Conservation (phyloP, 352 stramenopile species). For the Ophiocytium majus region DNA sequence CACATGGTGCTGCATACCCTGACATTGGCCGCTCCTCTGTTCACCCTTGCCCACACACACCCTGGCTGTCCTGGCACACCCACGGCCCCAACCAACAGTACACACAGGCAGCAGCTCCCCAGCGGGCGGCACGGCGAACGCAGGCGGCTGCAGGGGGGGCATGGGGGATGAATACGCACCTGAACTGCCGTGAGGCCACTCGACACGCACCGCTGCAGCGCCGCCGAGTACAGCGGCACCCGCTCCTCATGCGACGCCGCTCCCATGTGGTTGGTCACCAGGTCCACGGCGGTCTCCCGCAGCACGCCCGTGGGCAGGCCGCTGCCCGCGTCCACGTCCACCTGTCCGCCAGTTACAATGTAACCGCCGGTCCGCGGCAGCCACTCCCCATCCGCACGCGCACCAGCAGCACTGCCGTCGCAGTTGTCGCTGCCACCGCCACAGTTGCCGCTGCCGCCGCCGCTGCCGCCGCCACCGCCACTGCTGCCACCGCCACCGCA, state of each 20-base stretch:
- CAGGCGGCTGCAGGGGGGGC: too few species aligned
- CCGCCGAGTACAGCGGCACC: constrained; percentile 28
- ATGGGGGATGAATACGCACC: too few species aligned
- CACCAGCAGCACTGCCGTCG: not conserved
- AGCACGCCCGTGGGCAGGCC: constrained; percentile 46
- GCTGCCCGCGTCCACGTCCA: constrained; percentile 63
- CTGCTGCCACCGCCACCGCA: constrained; percentile 25
- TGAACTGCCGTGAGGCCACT: constrained; percentile 76
- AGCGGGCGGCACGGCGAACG: too few species aligned
- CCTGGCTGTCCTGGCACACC: too few species aligned
- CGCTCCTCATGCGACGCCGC: not conserved
- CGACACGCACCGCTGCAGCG: constrained; percentile 51
- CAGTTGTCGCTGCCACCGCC: too few species aligned
- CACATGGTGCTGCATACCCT: too few species aligned
- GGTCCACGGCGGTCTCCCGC: constrained; percentile 39
- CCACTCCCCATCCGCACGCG: not conserved
- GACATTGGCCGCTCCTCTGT: too few species aligned
- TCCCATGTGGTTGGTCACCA: constrained; percentile 41
- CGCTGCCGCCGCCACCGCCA: too few species aligned
- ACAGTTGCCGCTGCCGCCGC: not conserved
- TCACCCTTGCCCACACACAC: too few species aligned
- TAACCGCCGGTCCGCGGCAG: not conserved
- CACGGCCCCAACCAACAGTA: too few species aligned
- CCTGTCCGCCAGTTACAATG: not conserved
- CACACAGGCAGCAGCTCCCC: too few species aligned